These are phyloP conservation scores for Rosa hybrid DNA, from an alignment of 331 rosid genomes.

Conservation along the genomic window DNA sequence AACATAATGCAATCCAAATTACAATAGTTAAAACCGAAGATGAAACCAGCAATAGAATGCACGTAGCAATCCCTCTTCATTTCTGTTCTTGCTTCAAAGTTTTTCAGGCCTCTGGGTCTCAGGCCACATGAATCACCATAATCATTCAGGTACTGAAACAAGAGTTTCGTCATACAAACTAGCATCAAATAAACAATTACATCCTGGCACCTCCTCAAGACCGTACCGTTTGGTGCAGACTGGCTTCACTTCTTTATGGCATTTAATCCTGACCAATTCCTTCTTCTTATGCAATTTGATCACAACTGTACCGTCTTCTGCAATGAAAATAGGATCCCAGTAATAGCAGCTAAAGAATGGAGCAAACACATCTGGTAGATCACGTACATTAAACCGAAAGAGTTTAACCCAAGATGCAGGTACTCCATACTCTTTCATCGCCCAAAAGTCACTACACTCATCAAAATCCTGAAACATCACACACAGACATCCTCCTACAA, in stretches of 20 bases:
- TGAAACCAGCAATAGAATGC: background rate
- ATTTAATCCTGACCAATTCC: background rate
- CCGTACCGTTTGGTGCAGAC: background rate
- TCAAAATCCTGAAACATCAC: background rate
- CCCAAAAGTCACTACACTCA: background rate
- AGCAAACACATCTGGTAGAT: background rate
- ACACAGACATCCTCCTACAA: slow-evolving; percentile 1
- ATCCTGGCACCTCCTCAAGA: background rate
- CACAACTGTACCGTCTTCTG: slow-evolving; percentile 2
- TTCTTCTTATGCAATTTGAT: background rate
- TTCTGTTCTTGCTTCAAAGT: background rate
- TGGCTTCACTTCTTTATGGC: background rate
- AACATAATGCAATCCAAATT: background rate
- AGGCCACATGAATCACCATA: background rate
- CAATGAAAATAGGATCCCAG: background rate
- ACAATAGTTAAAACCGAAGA: no score
- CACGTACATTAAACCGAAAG: background rate
- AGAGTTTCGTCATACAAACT: background rate
- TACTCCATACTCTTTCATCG: slow-evolving; percentile 1
- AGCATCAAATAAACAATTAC: background rate
- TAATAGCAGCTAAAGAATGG: background rate
- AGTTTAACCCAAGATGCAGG: background rate
- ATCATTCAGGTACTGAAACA: background rate
- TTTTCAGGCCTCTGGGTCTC: background rate
- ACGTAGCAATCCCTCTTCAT: background rate